These are phyloP conservation scores for Chlorella ohadii DNA, from an alignment of 139 green algal genomes.

Conservation along the genomic window DNA sequence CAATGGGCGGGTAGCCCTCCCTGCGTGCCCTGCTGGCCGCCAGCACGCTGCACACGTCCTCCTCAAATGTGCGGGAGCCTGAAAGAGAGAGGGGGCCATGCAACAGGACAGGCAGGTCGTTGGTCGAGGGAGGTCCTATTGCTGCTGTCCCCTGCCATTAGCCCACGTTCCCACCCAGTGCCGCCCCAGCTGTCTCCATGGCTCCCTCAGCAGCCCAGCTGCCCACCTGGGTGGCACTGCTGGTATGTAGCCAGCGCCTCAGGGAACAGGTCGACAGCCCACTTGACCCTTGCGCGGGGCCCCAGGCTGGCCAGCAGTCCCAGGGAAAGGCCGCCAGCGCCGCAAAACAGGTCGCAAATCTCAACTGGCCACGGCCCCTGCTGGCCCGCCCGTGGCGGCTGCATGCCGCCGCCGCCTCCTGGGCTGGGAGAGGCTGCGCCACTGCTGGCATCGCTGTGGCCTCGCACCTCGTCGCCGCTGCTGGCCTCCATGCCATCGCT, in stretches of 20 bases:
- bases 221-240: neutral
- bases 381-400: too few relatives aligned
- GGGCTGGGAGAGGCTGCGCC: neutral
- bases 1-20: neutral
- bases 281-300: neutral
- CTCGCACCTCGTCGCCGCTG: neutral
- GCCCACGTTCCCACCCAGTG: too few relatives aligned
- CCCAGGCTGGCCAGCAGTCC: neutral
- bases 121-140: too few relatives aligned
- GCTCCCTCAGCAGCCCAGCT: too few relatives aligned
- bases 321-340: constrained; percentile 12
- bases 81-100: neutral
- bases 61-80: neutral
- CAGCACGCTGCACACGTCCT: neutral
- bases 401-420: neutral
- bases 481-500: neutral
- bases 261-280: neutral
- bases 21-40: neutral
- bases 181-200: too few relatives aligned
- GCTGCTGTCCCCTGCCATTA: too few relatives aligned
- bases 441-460: neutral
- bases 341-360: constrained; percentile 9
- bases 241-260: neutral
- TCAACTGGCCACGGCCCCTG: too few relatives aligned
- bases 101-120: too few relatives aligned